Base-by-base conservation (phyloP, 768 basidiomycete genomes). In the Postia placenta region DNA sequence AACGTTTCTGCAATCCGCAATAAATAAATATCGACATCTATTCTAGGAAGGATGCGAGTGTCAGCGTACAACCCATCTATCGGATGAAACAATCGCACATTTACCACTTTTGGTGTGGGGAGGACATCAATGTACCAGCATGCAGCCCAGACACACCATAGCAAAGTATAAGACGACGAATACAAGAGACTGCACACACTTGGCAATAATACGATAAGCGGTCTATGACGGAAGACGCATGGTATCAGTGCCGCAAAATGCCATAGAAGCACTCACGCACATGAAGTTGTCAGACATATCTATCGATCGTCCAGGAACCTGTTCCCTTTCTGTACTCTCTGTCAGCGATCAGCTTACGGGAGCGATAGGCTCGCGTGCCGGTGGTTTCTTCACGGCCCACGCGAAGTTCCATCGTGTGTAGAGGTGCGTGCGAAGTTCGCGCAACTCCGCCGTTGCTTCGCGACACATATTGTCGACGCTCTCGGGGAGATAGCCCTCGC, bases 391-490 rank as follows among this genome's bases (percentile, higher is more conserved):
- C 42, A 65, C 61, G 11, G 65, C 65, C 65, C 65, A 67, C 11
- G 65, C 63, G 45, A 64, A 67, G 35, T 52, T 55, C 64, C 64
- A 67, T 27, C 64, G 58, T 42, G 50, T 63, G 54, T 65, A 62
- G 23, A 65, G 37, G 26, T 48, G 61, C 5, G 58, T 55, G 36
- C 55, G 54, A 27, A 63, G 53, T 28, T 62, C 61, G 23, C 44
- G 55, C 28, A 67, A 42, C 50, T 67, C 65, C 11, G 52, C 42
- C 2, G 52, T 35, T 1, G 65, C 64, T 46, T 63, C 61, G 9
- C 58, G 56, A 40, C 54, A 53, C 60, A 64, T 59, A 35, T 46
- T 56, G 35, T 61, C 64, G 20, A 66, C 60, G 17, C 53, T 57
- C 37, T 64, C 61, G 4, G 60, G 60, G n/a, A 61, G 38, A 54